These are phyloP conservation scores for Aspergillus sp. DNA, from an alignment of 2,329 filamentous ascomycete species.

Conservation along the genomic window DNA sequence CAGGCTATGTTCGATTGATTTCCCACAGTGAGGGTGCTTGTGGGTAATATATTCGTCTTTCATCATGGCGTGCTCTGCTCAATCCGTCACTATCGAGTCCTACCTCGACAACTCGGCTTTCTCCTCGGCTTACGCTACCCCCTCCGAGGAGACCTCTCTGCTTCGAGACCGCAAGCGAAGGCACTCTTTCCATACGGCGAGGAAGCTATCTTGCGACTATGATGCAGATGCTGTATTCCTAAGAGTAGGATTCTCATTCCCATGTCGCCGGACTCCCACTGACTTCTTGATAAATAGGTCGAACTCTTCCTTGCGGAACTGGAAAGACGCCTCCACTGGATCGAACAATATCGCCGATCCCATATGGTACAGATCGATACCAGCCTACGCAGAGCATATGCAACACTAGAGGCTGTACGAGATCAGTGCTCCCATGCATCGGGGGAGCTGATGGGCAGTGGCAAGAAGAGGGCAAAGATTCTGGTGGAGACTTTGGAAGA, in stretches of 20 bases:
- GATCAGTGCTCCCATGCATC: constrained; percentile 87
- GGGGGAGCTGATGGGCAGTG: constrained; percentile 84
- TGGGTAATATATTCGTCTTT: constrained; percentile 2
- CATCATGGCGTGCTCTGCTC: constrained; percentile 40
- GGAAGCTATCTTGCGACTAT: constrained; percentile 45
- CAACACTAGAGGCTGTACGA: constrained; percentile 81
- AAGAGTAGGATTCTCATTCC: constrained; percentile 28
- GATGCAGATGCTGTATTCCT: constrained; percentile 46
- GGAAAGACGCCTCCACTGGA: constrained; percentile 79
- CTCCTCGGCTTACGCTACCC: constrained; percentile 29
- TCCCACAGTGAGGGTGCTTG: neutral
- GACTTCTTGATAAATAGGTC: constrained; percentile 31
- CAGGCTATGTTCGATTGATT: constrained; percentile 18
- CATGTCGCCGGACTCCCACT: constrained; percentile 1
- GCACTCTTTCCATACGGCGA: constrained; percentile 46
- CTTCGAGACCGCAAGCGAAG: constrained; percentile 42
- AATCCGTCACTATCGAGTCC: constrained; percentile 42
- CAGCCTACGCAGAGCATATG: constrained; percentile 79
- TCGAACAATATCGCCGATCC: constrained; percentile 84
- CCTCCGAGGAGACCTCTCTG: constrained; percentile 32
- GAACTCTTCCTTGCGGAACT: constrained; percentile 69
- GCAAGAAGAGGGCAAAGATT: constrained; percentile 77
- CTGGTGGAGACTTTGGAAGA: constrained; percentile 90
- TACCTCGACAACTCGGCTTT: constrained; percentile 30
- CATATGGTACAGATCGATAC: constrained; percentile 78